Evolutionary conservation across 768 basidiomycete genomes (phyloP), one percentile per base, ranked within the genome.

Genomic region (Rubroboletus pulcherrimus): DNA sequence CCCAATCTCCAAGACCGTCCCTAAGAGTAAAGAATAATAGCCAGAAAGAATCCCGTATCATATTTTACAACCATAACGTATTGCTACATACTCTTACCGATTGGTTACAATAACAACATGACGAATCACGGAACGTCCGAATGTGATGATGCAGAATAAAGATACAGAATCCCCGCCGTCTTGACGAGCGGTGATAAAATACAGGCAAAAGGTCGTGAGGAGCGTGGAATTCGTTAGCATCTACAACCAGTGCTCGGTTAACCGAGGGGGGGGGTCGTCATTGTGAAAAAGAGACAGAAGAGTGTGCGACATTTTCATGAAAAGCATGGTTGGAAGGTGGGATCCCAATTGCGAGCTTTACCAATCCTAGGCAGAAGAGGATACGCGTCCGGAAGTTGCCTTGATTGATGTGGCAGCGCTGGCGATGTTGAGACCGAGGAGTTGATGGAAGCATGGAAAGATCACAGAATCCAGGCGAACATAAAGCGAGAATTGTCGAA

Each of bases 1-100:
- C 31, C 40, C 24, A 19, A 44, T 45, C 41, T 15, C 39, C 9
- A 9, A 44, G 5, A 33, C 19, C 10, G 33, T 41, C 53, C 38
- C 45, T 30, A 47, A 34, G 30, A 37, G 24, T 29, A 47, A 51
- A 40, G 34, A 33, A 35, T 8, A 21, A 29, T 24, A 11, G 30
- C 46, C 43, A 58, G 34, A 48, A 14, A 39, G 50, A 24, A 58
- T 47, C n/a, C 52, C 42, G 46, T 57, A 59, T 24, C 69, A 60
- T 73, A 71, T 44, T 68, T 71, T 73, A 71, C 71, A 73, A 50
- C 49, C 67, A 71, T 72, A 72, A 71, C 58, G 70, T 71, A 71
- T 62, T 51, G 71, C 70, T 71, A 71, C 71, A 71, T 66, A 63
- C 56, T 58, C 57, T 54, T 54, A 55, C 57, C 49, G 39, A 57